These are phyloP conservation scores for Eucalyptus guilfoylei DNA, from an alignment of 345 rosid genomes.

Conservation along the genomic window DNA sequence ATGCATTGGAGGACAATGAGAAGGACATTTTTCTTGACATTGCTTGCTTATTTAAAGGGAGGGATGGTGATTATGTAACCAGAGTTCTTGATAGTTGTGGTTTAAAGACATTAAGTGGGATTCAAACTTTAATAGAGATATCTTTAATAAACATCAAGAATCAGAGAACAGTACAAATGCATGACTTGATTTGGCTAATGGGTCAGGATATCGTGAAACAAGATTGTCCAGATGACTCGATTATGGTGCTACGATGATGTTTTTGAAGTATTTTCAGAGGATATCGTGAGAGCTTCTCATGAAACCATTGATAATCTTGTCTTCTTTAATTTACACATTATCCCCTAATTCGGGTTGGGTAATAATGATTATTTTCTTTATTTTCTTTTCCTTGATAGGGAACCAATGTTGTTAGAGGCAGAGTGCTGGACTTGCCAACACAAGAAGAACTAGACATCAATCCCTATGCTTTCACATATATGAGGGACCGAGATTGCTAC, in stretches of 20 bases:
- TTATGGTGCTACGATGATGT: conserved; percentile 6
- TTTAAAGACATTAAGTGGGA: background rate
- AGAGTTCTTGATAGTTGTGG: background rate
- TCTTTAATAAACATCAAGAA: background rate
- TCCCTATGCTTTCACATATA: background rate
- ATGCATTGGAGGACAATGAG: background rate
- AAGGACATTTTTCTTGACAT: conserved; percentile 3
- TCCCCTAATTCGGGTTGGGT: no score
- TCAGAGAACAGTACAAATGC: conserved; percentile 1
- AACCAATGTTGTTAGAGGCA: conserved; percentile 1
- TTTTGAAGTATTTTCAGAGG: background rate
- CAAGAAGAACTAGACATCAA: background rate
- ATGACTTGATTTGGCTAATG: conserved; percentile 10
- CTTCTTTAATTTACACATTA: background rate
- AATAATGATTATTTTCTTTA: background rate
- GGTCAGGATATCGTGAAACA: conserved; percentile 4
- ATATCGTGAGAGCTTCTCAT: background rate
- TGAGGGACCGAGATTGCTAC: conserved; percentile 5
- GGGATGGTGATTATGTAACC: background rate
- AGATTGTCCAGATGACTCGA: conserved; percentile 4
- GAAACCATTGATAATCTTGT: background rate
- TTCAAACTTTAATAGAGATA: background rate
- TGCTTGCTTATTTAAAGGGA: conserved; percentile 2
- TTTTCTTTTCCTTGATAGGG: background rate
- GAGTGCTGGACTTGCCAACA: background rate